Percentiles rank a stretch among this genome's conserved stretches.
These are phyloP conservation scores for Talaromyces adpressus DNA, from an alignment of 495 filamentous ascomycete genomes.

Conservation along the genomic window DNA sequence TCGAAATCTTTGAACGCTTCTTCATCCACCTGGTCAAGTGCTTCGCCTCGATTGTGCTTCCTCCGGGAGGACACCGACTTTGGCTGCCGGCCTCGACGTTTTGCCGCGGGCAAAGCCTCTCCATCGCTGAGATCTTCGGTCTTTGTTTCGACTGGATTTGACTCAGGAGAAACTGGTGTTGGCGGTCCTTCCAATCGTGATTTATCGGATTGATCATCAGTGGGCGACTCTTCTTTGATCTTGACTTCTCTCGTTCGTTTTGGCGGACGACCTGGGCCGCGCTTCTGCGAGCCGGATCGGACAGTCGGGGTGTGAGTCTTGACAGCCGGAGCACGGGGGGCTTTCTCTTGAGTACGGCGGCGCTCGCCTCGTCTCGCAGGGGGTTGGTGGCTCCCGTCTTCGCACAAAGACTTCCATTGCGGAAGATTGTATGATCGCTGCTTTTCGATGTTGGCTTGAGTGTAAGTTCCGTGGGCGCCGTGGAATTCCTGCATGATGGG, in stretches of 20 bases:
- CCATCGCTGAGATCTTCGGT: conserved; percentile 44
- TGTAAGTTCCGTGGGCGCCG: conserved; percentile 87
- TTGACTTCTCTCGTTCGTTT: conserved; percentile 36
- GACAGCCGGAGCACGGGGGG: conserved; percentile 32
- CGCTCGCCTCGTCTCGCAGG: conserved; percentile 90
- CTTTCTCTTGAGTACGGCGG: conserved; percentile 64
- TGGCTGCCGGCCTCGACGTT: conserved; percentile 47
- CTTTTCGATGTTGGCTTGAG: conserved; percentile 92
- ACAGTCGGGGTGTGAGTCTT: conserved; percentile 18
- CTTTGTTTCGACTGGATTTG: conserved; percentile 40
- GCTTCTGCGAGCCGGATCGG: conserved; percentile 34
- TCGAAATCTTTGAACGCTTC: conserved; percentile 81
- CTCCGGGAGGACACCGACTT: conserved; percentile 61
- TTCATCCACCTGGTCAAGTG: conserved; percentile 67
- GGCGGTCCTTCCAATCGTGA: conserved; percentile 39
- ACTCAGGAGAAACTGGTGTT: conserved; percentile 47
- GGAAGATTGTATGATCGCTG: conserved; percentile 93
- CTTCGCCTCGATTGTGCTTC: conserved; percentile 72
- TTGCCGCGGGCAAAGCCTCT: conserved; percentile 37
- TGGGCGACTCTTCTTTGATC: conserved; percentile 37
- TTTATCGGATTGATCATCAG: conserved; percentile 31
- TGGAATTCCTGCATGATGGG: conserved; percentile 97
- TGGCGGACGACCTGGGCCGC: conserved; percentile 34
- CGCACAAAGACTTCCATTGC: conserved; percentile 86
- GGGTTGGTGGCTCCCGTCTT: conserved; percentile 91